A percentile compares a stretch with the other conserved stretches of the same genome.
Conservation (phyloP, 306 rosid species). For the Glycine latifolia region DNA sequence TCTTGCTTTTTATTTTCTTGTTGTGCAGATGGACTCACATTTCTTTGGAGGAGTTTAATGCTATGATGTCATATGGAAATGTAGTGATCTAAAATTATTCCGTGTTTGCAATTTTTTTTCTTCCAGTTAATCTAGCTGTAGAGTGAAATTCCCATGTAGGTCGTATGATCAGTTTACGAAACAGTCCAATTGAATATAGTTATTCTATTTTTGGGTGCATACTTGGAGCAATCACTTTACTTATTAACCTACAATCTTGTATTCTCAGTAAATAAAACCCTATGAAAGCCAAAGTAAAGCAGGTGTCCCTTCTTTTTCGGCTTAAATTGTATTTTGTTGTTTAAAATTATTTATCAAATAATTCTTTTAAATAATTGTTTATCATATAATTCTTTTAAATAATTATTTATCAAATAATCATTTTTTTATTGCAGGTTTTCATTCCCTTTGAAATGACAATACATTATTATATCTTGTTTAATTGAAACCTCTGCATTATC, state of each 20-base stretch:
- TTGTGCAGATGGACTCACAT: background rate
- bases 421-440: constrained; percentile 43
- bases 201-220: constrained; percentile 24
- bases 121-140: background rate
- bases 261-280: background rate
- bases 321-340: background rate
- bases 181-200: constrained; percentile 6
- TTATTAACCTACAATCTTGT: background rate
- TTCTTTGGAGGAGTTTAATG: constrained; percentile 6
- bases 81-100: constrained; percentile 6
- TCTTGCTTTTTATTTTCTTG: background rate
- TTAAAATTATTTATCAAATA: background rate
- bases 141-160: background rate
- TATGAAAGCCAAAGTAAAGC: background rate
- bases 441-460: constrained; percentile 40
- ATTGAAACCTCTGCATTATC: constrained; percentile 42
- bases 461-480: constrained; percentile 28
- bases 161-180: constrained; percentile 1
- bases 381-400: background rate
- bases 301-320: background rate
- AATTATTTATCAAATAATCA: background rate
- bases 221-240: constrained; percentile 4
- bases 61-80: background rate
- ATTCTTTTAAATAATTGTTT: background rate
- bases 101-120: background rate